Evolutionary conservation across 108 stramenopile genomes (phyloP), one percentile per base, ranked within the genome.

Genomic region (Conticribra weissflogii): DNA sequence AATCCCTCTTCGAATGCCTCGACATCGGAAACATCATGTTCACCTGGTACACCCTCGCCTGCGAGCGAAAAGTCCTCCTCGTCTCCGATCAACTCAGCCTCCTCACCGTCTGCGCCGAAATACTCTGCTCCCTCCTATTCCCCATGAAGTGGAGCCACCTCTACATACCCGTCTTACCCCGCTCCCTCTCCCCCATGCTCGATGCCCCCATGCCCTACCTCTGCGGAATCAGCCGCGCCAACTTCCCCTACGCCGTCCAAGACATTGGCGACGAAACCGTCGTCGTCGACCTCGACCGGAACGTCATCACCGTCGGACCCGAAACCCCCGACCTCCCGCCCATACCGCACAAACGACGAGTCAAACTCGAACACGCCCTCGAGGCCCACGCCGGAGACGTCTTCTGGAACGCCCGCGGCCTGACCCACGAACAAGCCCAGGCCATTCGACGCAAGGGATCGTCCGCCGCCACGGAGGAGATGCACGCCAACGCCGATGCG

Each of bases 71-170:
- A 59, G 81, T 98, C 2, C 66, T 95, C 44, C 73, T 97, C 22
- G 89, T 95, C 4, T 90, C 93, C 22, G 85, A 84, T 59, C 95
- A 96, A 70, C 68, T 86, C 59, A 88, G 94, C 18, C 47, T 98
- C 18, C 71, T 98, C 46, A 94, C 94, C 0, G 91, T 96, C 2
- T 88, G 91, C 53, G 78, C 91, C 22, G 98, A 99, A 75, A 96
- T 96, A 31, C 82, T 99, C 30, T 83, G 83, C 24, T 96, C 96
- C 2, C 74, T 99, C 12, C 85, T 98, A 17, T 98, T 97, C 68
- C 98, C 98, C 17, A 88, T 99, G 83, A 84, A 82, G 68, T 99
- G 97, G 98, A 90, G 85, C 45, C 94, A 97, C 56, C 59, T 93
- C 30, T 97, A 97, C 58, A 88, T 97, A 49, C 96, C 96, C 2